Evolutionary conservation across 2,329 filamentous ascomycete species (phyloP).

Genomic region (Pseudocercospora fuligena): DNA sequence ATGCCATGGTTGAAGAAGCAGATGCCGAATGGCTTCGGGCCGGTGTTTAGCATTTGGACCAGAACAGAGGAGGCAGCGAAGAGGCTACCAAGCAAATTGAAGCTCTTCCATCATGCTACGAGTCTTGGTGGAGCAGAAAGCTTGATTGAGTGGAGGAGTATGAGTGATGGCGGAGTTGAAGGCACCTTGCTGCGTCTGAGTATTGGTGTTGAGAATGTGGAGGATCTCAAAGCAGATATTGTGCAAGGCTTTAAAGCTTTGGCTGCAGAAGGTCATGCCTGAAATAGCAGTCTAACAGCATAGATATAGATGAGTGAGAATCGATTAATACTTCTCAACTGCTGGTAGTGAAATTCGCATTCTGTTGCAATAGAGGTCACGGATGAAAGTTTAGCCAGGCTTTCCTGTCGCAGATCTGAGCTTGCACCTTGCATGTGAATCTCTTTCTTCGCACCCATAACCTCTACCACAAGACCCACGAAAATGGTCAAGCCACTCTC

Average conservation of each 20-base stretch:
- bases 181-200: slow-evolving; percentile 77
- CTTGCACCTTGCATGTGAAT: background rate
- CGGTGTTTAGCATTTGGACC: slow-evolving; percentile 80
- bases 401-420: background rate
- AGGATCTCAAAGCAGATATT: slow-evolving; percentile 81
- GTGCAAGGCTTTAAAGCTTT: slow-evolving; percentile 67
- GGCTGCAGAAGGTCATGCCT: slow-evolving; percentile 27
- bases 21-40: slow-evolving; percentile 89
- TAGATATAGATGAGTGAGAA: background rate
- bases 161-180: slow-evolving; percentile 79
- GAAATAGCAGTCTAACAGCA: background rate
- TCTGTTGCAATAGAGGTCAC: too few relatives aligned
- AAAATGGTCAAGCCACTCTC: slow-evolving; percentile 83
- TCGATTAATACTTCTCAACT: background rate
- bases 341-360: too few relatives aligned
- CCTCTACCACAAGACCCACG: background rate
- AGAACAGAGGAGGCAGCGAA: slow-evolving; percentile 65
- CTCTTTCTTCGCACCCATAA: background rate
- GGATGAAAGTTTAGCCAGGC: background rate
- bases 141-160: slow-evolving; percentile 92
- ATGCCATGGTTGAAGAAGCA: slow-evolving; percentile 75
- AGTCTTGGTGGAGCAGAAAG: slow-evolving; percentile 93
- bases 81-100: slow-evolving; percentile 74
- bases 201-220: slow-evolving; percentile 82
- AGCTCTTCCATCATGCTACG: slow-evolving; percentile 91